phyloP scores from a whole-genome alignment of 345 rosid genomes.

The Lepidium africanum region DNA sequence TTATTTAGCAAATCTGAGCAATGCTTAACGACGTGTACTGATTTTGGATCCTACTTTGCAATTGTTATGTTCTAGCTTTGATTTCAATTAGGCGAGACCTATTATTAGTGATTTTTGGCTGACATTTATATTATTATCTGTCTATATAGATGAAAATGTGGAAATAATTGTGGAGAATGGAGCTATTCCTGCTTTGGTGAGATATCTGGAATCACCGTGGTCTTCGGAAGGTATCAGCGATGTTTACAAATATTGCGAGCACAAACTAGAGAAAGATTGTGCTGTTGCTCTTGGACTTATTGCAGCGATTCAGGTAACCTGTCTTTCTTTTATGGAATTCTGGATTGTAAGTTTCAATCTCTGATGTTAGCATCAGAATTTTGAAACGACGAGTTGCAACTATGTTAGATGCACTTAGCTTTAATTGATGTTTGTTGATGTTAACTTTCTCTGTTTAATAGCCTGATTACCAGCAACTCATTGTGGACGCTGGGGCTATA shows the following conservation, averaged over 20 bases:
- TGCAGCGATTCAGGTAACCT: slow-evolving; percentile 46
- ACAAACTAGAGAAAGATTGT: slow-evolving; percentile 54
- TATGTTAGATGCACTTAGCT: not conserved
- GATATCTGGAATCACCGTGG: slow-evolving; percentile 36
- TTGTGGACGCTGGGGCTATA: slow-evolving; percentile 70
- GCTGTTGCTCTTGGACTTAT: slow-evolving; percentile 58
- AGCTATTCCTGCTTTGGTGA: slow-evolving; percentile 53
- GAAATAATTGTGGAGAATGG: slow-evolving; percentile 51
- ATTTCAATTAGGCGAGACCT: not conserved
- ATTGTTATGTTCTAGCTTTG: not conserved
- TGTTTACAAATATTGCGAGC: slow-evolving; percentile 20
- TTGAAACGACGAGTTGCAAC: not conserved
- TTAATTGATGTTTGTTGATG: not conserved
- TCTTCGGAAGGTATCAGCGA: not conserved
- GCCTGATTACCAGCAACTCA: slow-evolving; percentile 66
- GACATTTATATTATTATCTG: not conserved
- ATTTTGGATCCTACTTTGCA: not conserved
- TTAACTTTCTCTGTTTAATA: slow-evolving; percentile 17
- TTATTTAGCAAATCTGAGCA: not conserved
- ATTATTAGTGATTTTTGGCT: not conserved
- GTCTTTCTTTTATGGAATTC: not conserved
- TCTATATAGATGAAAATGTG: slow-evolving; percentile 43
- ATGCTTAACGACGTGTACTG: not conserved
- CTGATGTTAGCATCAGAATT: not conserved
- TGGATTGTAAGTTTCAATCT: not conserved